Percentiles rank a stretch among this genome's conserved stretches.
Evolutionary conservation across 805 yeast genomes (phyloP).

Genomic region (Yarrowia sp.): DNA sequence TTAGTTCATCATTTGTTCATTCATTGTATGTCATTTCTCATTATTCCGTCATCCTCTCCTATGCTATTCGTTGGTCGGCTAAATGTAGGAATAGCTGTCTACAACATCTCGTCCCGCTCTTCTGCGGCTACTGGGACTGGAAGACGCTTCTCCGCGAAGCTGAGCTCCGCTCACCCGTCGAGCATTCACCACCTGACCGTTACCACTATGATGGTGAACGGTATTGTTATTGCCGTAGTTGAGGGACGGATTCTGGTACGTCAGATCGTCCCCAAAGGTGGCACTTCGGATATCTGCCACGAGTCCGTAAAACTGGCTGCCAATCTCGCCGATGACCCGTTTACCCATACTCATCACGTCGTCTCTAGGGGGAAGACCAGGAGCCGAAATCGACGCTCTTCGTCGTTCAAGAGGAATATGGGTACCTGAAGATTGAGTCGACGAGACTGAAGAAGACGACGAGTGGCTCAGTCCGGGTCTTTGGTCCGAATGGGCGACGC

Average conservation of each 20-base stretch:
- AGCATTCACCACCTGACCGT: slow-evolving; percentile 3
- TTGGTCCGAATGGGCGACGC: neutral
- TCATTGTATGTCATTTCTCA: neutral
- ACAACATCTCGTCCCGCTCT: slow-evolving; percentile 22
- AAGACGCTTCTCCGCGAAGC: slow-evolving; percentile 23
- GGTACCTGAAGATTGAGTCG: slow-evolving; percentile 8
- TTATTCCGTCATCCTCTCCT: neutral
- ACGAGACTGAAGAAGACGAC: slow-evolving; percentile 24
- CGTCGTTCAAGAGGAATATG: slow-evolving; percentile 15
- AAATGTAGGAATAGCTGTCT: slow-evolving; percentile 32
- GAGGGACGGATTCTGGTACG: slow-evolving; percentile 23
- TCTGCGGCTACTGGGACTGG: slow-evolving; percentile 34
- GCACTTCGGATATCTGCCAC: slow-evolving; percentile 50
- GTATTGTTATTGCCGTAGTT: neutral
- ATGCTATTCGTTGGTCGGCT: too few species aligned
- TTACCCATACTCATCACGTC: slow-evolving; percentile 48
- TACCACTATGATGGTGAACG: neutral
- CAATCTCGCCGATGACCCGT: slow-evolving; percentile 49
- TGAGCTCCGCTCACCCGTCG: slow-evolving; percentile 28
- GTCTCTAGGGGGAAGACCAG: slow-evolving; percentile 42
- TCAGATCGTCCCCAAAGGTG: slow-evolving; percentile 48
- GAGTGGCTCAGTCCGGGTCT: slow-evolving; percentile 25
- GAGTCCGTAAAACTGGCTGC: slow-evolving; percentile 50
- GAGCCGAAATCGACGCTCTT: slow-evolving; percentile 25
- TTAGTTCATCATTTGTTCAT: neutral